These are phyloP conservation scores for Saccharomyces hybrid DNA, from an alignment of 1,139 yeast genomes.

Conservation along the genomic window DNA sequence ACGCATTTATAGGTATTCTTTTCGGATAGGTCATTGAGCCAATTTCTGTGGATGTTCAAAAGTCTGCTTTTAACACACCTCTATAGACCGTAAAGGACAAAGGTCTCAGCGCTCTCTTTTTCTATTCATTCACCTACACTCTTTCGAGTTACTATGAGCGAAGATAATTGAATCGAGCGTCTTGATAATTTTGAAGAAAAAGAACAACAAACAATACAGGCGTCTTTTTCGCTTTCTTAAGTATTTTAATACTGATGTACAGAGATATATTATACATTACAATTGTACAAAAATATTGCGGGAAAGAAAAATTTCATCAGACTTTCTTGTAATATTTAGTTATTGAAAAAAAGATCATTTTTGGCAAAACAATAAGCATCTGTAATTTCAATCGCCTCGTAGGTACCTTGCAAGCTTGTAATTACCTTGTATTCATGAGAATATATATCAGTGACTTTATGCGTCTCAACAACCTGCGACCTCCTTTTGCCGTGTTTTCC, in stretches of 20 bases:
- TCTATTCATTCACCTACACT: neutral
- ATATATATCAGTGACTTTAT: slow-evolving; percentile 62
- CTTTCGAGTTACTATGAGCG: neutral
- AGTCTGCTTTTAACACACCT: neutral
- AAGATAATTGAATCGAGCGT: neutral
- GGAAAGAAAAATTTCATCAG: neutral
- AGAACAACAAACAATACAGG: neutral
- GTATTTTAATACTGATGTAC: neutral
- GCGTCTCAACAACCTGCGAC: slow-evolving; percentile 63
- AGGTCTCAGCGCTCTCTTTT: neutral
- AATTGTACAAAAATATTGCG: neutral
- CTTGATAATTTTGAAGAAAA: neutral
- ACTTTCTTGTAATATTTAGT: slow-evolving; percentile 5
- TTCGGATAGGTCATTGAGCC: slow-evolving; percentile 15
- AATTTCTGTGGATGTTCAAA: neutral
- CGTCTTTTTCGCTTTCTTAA: neutral
- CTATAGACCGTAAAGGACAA: neutral
- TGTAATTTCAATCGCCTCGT: slow-evolving; percentile 80
- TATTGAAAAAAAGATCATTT: slow-evolving; percentile 32
- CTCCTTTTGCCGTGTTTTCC: slow-evolving; percentile 30
- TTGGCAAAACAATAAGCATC: slow-evolving; percentile 67
- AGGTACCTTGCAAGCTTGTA: slow-evolving; percentile 86
- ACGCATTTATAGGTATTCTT: slow-evolving; percentile 10
- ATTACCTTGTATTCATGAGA: slow-evolving; percentile 60
- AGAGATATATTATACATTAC: neutral